Conservation (phyloP, 2,329 filamentous ascomycete species). For the Microsporum ferrugineum region DNA sequence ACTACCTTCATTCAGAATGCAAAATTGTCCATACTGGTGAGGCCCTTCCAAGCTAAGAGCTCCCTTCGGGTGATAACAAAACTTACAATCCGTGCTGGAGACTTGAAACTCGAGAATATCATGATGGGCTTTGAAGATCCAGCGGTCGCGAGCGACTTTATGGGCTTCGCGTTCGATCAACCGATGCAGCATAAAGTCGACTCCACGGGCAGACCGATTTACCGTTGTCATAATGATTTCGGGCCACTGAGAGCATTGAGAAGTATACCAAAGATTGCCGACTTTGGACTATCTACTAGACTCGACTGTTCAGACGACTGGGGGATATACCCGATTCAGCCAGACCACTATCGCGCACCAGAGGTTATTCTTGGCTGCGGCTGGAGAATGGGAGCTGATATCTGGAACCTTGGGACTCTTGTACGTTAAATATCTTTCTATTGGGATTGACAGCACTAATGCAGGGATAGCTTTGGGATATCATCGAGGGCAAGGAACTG, state of each 20-base stretch:
- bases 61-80: neutral
- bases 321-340: constrained; percentile 1
- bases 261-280: constrained; percentile 16
- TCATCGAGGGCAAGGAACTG: constrained; percentile 21
- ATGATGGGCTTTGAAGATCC: constrained; percentile 11
- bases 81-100: neutral
- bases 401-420: constrained; percentile 26
- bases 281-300: constrained; percentile 17
- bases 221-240: constrained; percentile 18
- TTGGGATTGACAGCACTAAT: constrained; percentile 16
- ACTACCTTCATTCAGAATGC: constrained; percentile 31
- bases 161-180: constrained; percentile 3
- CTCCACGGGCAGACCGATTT: constrained; percentile 13
- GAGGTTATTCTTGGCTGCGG: constrained; percentile 22
- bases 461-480: constrained; percentile 15
- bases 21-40: constrained; percentile 30
- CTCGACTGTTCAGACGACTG: constrained; percentile 26
- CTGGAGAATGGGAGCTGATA: constrained; percentile 10
- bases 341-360: constrained; percentile 20
- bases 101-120: constrained; percentile 13
- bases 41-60: neutral
- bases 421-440: constrained; percentile 18
- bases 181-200: constrained; percentile 13
- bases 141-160: constrained; percentile 7
- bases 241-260: constrained; percentile 14